A percentile compares a stretch with the other conserved stretches of the same genome.
phyloP scores from a whole-genome alignment of 495 filamentous ascomycete genomes.

The Penicillium mononematosum region DNA sequence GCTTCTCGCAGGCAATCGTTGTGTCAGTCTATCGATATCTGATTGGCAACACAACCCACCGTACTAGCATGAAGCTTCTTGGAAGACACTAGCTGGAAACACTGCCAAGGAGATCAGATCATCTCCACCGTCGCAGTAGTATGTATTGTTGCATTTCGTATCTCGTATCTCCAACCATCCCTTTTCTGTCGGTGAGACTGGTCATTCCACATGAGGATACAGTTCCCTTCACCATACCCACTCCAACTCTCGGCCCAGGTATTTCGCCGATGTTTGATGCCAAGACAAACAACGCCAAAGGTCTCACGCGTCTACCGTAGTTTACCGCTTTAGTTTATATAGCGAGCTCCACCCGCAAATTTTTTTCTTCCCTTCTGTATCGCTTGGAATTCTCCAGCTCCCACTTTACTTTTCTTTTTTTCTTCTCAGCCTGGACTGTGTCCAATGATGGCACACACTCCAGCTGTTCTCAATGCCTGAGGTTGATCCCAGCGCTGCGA shows the following conservation, averaged over 20 bases:
- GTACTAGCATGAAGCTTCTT: not conserved
- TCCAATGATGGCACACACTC: slow-evolving; percentile 14
- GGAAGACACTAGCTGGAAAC: not conserved
- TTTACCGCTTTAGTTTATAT: slow-evolving; percentile 23
- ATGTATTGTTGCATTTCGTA: not conserved
- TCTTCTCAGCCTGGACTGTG: slow-evolving; percentile 11
- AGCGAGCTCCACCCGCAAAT: slow-evolving; percentile 38
- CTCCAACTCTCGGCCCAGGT: not conserved
- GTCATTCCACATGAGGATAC: not conserved
- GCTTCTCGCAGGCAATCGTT: not conserved
- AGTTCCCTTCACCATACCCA: not conserved
- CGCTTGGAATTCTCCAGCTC: slow-evolving; percentile 25
- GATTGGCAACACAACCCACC: not conserved
- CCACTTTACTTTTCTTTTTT: slow-evolving; percentile 15
- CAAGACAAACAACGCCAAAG: slow-evolving; percentile 15
- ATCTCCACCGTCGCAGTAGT: not conserved
- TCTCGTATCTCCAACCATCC: not conserved
- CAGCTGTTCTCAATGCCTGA: not conserved
- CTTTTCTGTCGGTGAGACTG: not conserved
- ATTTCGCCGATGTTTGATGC: slow-evolving; percentile 13
- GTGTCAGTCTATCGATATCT: not conserved
- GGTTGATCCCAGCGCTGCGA: not conserved
- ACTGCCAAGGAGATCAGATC: not conserved
- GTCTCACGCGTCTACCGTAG: slow-evolving; percentile 18
- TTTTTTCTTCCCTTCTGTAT: slow-evolving; percentile 32